Conservation (phyloP, 1,284 basidiomycete species). For the Trichosporon ovoides region DNA sequence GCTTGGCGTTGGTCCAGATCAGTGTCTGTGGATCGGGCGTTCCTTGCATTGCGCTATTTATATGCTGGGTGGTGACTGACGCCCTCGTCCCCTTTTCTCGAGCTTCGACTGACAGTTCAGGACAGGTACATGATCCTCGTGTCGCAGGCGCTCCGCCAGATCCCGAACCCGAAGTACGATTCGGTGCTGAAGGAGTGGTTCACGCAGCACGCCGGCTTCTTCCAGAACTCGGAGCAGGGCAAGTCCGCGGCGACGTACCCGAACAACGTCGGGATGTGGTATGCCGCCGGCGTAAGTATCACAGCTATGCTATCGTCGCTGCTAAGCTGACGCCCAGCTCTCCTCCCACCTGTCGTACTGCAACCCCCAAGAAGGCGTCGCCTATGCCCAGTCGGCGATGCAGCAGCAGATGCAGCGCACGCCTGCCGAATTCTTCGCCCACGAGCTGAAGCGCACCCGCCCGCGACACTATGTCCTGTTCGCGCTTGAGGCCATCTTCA, state of each 20-base stretch:
- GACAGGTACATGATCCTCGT: constrained; percentile 33
- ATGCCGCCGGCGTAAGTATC: constrained; percentile 32
- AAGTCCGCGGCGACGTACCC: constrained; percentile 17
- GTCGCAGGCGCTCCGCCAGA: constrained; percentile 22
- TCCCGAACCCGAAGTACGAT: constrained; percentile 7
- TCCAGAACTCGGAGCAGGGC: constrained; percentile 28
- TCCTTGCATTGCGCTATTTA: no score
- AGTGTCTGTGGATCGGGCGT: no score
- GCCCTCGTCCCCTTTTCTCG: no score
- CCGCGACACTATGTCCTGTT: constrained; percentile 35
- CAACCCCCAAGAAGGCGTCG: constrained; percentile 11
- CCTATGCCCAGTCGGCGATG: constrained; percentile 14
- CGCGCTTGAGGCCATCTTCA: constrained; percentile 31
- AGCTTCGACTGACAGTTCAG: no score
- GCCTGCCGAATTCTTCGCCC: constrained; percentile 20
- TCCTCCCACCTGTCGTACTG: constrained; percentile 25
- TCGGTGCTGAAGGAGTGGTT: constrained; percentile 25
- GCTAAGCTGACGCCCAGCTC: constrained; percentile 16
- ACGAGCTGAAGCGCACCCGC: constrained; percentile 25
- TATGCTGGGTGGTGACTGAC: no score
- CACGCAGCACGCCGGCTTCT: constrained; percentile 28
- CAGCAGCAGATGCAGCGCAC: not conserved
- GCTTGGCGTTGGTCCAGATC: no score
- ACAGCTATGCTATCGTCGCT: no score
- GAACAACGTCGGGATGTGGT: constrained; percentile 36